Base-by-base conservation (phyloP, 352 stramenopile species). In the Globisporangium megalacanthum region DNA sequence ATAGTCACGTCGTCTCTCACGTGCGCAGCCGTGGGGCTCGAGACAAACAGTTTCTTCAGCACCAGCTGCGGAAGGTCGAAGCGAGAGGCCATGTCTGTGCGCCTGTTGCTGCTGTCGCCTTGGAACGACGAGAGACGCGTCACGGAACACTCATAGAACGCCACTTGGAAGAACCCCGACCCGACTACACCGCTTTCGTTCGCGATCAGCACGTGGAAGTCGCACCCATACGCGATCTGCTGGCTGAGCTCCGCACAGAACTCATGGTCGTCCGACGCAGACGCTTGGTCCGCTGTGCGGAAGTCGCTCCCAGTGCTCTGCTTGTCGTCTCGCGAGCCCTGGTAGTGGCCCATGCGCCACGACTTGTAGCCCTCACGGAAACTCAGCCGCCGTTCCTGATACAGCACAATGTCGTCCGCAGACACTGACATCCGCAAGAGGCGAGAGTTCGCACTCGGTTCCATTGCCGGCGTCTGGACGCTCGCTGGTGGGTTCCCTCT, bases 361-460 rank as follows among this genome's bases (percentile, higher is more conserved):
- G 83, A 92, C 37, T 94, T 91, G 56, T 94, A 94, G 4, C 81
- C 81, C 70, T 92, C 83, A 6, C 83, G 78, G 49, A 94, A 94
- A 47, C 78, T 91, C 6, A 77, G 68, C 25, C 83, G 79, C 0
- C 81, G 69, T 42, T 94, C 81, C 69, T 92, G 80, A 54, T 92
- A 94, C 39, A 94, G 33, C 4, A 94, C 81, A 62, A 94, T 92
- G 61, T 94, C 83, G 49, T 94, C 83, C 1, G 81, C 81, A 35
- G 83, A 94, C 8, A 83, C 77, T 7, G 83, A 86, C 72, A 90
- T 89, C 25, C 78, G 67, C 65, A 49, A 62, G 47, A 49, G 53
- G 46, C 17, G 72, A 66, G 59, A 84, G 65, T 50, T 76, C 54
- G 49, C 77, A 58, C 31, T 65, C 39, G 60, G 60, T 33, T 58